Evolutionary conservation across 192 early-diverging fungal species (phyloP).

Genomic region (Backusella macrospora): DNA sequence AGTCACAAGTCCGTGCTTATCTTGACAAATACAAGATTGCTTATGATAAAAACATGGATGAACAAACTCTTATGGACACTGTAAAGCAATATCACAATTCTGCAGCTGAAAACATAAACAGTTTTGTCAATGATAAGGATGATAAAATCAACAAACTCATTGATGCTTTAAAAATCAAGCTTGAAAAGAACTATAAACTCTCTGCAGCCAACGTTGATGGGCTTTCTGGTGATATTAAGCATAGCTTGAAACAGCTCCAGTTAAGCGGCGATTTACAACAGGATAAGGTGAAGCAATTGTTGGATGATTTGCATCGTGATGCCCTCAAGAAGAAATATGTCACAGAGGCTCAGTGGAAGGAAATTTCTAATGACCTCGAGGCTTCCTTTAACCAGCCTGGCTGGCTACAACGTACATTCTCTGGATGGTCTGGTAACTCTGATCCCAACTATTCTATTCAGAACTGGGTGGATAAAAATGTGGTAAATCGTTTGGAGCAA

Average conservation of each 20-base stretch:
- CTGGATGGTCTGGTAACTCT: background rate
- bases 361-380: conserved; percentile 27
- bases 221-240: conserved; percentile 23
- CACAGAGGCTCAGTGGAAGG: conserved; percentile 30
- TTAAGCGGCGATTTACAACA: conserved; percentile 28
- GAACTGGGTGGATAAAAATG: background rate
- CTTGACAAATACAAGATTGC: conserved; percentile 38
- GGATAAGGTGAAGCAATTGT: conserved; percentile 26
- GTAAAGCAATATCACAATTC: conserved; percentile 34
- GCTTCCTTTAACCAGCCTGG: conserved; percentile 10
- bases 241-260: conserved; percentile 22
- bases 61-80: conserved; percentile 14
- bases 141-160: conserved; percentile 25
- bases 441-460: conserved; percentile 11
- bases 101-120: conserved; percentile 18
- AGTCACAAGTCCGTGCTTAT: conserved; percentile 25
- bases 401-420: conserved; percentile 29
- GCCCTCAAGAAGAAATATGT: conserved; percentile 34
- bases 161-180: conserved; percentile 23
- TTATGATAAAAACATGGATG: conserved; percentile 29
- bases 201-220: conserved; percentile 8
- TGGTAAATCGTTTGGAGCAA: conserved; percentile 9
- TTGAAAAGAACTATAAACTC: conserved; percentile 29
- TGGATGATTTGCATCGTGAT: conserved; percentile 24
- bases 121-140: conserved; percentile 21